These are phyloP conservation scores for Ceratocystis lukuohia DNA, from an alignment of 2,329 filamentous ascomycete genomes.

Conservation along the genomic window DNA sequence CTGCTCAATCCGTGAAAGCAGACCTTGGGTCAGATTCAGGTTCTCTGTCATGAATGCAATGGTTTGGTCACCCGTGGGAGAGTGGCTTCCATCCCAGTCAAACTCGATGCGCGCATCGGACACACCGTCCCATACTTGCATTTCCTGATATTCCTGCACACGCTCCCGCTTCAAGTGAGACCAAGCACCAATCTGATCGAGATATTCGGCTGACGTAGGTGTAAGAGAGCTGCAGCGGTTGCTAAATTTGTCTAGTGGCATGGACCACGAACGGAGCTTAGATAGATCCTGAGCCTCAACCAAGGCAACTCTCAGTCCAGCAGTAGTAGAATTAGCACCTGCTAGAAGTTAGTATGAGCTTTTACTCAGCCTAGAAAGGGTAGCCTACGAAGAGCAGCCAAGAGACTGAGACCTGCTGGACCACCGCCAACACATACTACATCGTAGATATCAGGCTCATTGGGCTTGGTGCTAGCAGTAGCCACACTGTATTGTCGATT, in stretches of 20 bases:
- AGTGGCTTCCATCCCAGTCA: slow-evolving; percentile 42
- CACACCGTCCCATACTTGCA: slow-evolving; percentile 97
- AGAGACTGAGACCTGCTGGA: slow-evolving; percentile 72
- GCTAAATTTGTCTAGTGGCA: slow-evolving; percentile 59
- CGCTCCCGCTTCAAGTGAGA: slow-evolving; percentile 55
- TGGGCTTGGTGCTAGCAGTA: slow-evolving; percentile 24
- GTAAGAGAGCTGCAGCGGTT: slow-evolving; percentile 95
- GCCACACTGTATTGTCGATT: slow-evolving; percentile 8
- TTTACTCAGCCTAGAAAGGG: background rate
- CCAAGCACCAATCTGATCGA: slow-evolving; percentile 79
- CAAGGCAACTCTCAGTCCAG: slow-evolving; percentile 68
- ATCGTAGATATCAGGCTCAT: slow-evolving; percentile 63
- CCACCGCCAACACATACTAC: slow-evolving; percentile 85
- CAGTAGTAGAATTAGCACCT: slow-evolving; percentile 65
- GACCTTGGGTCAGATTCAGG: slow-evolving; percentile 66
- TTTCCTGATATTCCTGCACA: slow-evolving; percentile 80
- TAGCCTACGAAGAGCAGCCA: slow-evolving; percentile 58
- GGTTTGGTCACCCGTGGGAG: slow-evolving; percentile 31
- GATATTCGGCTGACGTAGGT: slow-evolving; percentile 69
- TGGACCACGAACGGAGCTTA: slow-evolving; percentile 52
- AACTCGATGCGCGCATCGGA: slow-evolving; percentile 81
- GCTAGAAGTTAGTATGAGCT: slow-evolving; percentile 16
- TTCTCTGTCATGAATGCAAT: slow-evolving; percentile 98
- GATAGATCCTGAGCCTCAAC: slow-evolving; percentile 79
- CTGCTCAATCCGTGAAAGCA: slow-evolving; percentile 58